Evolutionary conservation across 164 flowering plant genomes (phyloP).

Genomic region (Malania oleifera): DNA sequence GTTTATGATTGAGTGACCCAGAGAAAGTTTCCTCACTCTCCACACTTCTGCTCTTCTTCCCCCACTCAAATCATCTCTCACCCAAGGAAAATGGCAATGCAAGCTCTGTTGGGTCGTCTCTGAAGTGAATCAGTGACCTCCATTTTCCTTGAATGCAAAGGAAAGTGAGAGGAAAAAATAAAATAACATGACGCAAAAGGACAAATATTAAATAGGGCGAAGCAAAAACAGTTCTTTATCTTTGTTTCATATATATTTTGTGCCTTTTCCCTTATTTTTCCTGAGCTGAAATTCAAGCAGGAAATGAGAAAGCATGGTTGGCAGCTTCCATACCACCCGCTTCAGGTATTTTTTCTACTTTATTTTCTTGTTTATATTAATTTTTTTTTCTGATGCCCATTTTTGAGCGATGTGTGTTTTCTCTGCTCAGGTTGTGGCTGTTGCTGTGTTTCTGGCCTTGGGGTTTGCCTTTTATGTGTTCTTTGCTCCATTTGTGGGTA

Average conservation of each 20-base stretch:
- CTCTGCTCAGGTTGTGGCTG: constrained; percentile 79
- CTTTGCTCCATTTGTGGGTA: constrained; percentile 96
- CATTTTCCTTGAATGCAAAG: constrained; percentile 24
- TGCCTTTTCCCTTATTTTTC: background rate
- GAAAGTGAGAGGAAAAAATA: constrained; percentile 15
- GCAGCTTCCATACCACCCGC: constrained; percentile 97
- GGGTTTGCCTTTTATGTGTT: constrained; percentile 98
- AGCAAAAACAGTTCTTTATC: constrained; percentile 8
- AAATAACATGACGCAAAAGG: background rate
- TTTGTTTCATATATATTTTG: constrained; percentile 4
- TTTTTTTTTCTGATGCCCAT: background rate
- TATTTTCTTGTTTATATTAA: background rate
- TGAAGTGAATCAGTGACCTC: constrained; percentile 11
- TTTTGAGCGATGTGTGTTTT: constrained; percentile 7
- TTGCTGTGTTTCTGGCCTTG: constrained; percentile 92
- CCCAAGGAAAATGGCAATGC: constrained; percentile 8
- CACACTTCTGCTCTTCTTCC: constrained; percentile 6
- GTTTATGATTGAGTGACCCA: constrained; percentile 27
- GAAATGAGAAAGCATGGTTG: constrained; percentile 98
- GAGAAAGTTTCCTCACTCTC: constrained; percentile 21
- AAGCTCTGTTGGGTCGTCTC: constrained; percentile 14
- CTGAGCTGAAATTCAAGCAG: constrained; percentile 11
- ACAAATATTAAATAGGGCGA: too few species aligned
- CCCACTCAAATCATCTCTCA: constrained; percentile 3
- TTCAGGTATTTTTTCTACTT: constrained; percentile 51